Base-by-base conservation (phyloP, 2,329 filamentous ascomycete genomes). In the Macrophomina phaseolina region DNA sequence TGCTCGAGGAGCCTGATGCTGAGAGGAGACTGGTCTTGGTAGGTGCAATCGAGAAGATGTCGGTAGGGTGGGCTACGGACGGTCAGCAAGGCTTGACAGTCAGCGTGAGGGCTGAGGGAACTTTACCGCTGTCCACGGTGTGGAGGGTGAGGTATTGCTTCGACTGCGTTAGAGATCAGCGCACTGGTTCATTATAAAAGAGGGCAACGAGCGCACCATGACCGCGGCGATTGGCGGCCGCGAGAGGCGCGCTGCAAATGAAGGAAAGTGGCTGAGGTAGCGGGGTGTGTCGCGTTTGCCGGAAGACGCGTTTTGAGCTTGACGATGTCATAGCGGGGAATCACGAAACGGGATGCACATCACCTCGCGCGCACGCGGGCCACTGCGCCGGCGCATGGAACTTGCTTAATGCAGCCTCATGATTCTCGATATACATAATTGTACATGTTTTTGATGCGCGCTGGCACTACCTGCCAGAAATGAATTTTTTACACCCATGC, bases 121-220 rank as follows among this genome's bases (percentile, higher is more conserved):
- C 75, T 69, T 78, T 78, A 92, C 92, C 93, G 83, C 93, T 87
- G 77, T 97, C 91, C 78, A 97, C 88, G 51, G 93, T 94, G 79
- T 97, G 92, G 71, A 91, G 91, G 74, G 94, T 96, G 69, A 99
- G 87, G 79, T 97, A 99, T 90, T 98, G 95, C 83, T 98, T 98
- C 66, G 95, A 99, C 95, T 97, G 67, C 56, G 46, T 18, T 5
- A 46, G 56, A 32, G 40, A 18, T 18, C 23, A 62, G 56, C n/a
- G 12, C 16, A 14, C 4, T 14, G 18, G 16, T 8, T 12, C n/a
- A 23, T 1, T 2, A 9, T 28, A 16, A 18, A 2, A 6, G 16
- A 58, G 12, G 32, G 58, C 42, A 16, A n/a, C 14, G 38, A 30
- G n/a, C 51, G 38, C 18, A 65, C 63, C 63, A 65, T 65, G 42